A percentile compares a stretch with the other conserved stretches of the same genome.
Conservation (phyloP, 139 green algal genomes). For the Nannochloris sp. region DNA sequence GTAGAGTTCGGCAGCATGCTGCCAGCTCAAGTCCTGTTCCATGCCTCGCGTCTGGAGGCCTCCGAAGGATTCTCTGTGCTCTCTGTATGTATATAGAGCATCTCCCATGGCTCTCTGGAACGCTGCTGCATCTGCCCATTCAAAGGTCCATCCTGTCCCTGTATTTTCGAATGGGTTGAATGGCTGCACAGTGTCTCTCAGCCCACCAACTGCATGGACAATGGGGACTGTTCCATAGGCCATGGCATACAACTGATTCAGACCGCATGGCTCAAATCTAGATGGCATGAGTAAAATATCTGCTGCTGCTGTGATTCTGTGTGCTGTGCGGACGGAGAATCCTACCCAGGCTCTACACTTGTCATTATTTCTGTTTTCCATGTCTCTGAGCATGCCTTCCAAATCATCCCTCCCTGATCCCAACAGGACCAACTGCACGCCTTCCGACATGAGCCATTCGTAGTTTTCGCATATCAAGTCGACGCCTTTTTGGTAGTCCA, state of each 20-base stretch:
- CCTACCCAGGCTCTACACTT: slow-evolving; percentile 84
- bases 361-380: slow-evolving; percentile 38
- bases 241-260: slow-evolving; percentile 91
- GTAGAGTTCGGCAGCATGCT: slow-evolving; percentile 78
- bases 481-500: slow-evolving; percentile 97
- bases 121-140: slow-evolving; percentile 46
- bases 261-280: slow-evolving; percentile 60
- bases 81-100: slow-evolving; percentile 66
- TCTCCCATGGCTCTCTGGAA: slow-evolving; percentile 55
- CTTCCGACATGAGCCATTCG: slow-evolving; percentile 74
- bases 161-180: slow-evolving; percentile 70
- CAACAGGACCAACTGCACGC: slow-evolving; percentile 89
- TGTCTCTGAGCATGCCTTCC: slow-evolving; percentile 60
- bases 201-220: slow-evolving; percentile 61
- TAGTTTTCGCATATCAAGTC: slow-evolving; percentile 89
- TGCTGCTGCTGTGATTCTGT: slow-evolving; percentile 78
- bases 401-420: slow-evolving; percentile 82
- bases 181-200: slow-evolving; percentile 74
- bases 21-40: slow-evolving; percentile 78
- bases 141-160: slow-evolving; percentile 78
- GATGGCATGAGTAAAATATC: slow-evolving; percentile 73
- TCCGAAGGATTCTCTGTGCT: slow-evolving; percentile 56
- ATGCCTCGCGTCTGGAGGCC: slow-evolving; percentile 51
- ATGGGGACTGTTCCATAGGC: slow-evolving; percentile 92
- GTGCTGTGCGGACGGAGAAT: slow-evolving; percentile 81